Conservation (phyloP, 2,329 filamentous ascomycete species). For the Fusarium guadeloupense region DNA sequence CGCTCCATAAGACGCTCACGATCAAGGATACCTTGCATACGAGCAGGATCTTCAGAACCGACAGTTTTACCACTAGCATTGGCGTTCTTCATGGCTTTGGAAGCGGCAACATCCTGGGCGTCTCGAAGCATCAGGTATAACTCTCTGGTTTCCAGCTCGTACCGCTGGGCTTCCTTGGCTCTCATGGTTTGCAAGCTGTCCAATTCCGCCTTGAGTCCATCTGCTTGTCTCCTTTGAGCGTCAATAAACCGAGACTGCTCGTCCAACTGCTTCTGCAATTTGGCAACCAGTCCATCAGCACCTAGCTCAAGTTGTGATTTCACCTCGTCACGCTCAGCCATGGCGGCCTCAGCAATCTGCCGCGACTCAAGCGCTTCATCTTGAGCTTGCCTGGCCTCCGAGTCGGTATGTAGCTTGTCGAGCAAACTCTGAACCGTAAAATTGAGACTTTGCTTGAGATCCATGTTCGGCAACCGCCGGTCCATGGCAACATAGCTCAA, state of each 20-base stretch:
- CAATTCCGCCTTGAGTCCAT: constrained; percentile 88
- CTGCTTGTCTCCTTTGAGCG: constrained; percentile 84
- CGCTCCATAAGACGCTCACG: constrained; percentile 92
- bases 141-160: constrained; percentile 95
- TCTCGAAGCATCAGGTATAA: constrained; percentile 98
- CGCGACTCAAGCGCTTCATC: constrained; percentile 91
- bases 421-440: constrained; percentile 96
- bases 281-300: constrained; percentile 91
- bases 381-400: constrained; percentile 88
- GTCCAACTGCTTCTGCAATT: constrained; percentile 91
- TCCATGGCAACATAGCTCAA: constrained; percentile 99
- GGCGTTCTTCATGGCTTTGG: constrained; percentile 71
- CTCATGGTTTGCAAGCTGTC: constrained; percentile 86
- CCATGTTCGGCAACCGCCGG: constrained; percentile 91
- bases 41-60: constrained; percentile 72
- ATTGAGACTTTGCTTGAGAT: constrained; percentile 96
- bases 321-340: constrained; percentile 97
- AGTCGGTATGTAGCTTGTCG: constrained; percentile 96
- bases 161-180: constrained; percentile 90
- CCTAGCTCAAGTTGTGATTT: constrained; percentile 87
- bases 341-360: constrained; percentile 93
- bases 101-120: constrained; percentile 93
- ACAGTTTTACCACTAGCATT: constrained; percentile 60
- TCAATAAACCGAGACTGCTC: constrained; percentile 93
- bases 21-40: constrained; percentile 92